Evolutionary conservation across 257 asterid species (phyloP).

Genomic region (Mentha longifolia): DNA sequence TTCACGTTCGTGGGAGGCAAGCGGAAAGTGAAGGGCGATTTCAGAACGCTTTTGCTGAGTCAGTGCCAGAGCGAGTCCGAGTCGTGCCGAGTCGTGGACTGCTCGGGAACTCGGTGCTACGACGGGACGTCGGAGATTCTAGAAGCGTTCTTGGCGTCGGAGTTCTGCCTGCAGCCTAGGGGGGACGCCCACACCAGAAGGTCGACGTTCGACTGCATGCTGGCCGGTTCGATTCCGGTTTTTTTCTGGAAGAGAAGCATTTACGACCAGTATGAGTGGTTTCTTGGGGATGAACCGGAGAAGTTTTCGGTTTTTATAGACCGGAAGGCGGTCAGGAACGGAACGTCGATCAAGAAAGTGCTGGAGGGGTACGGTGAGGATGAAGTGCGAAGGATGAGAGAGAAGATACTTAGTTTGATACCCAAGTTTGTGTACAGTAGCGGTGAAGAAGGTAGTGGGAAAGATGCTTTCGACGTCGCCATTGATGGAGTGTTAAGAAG

Average conservation of each 20-base stretch:
- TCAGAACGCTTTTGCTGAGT: slow-evolving; percentile 40
- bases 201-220: slow-evolving; percentile 68
- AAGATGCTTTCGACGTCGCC: slow-evolving; percentile 62
- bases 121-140: slow-evolving; percentile 56
- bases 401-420: slow-evolving; percentile 42
- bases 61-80: slow-evolving; percentile 51
- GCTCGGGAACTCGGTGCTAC: slow-evolving; percentile 54
- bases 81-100: slow-evolving; percentile 56
- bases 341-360: slow-evolving; percentile 46
- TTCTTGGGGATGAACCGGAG: slow-evolving; percentile 45
- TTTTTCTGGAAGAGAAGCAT: slow-evolving; percentile 64
- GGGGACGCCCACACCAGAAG: slow-evolving; percentile 56
- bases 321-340: slow-evolving; percentile 46
- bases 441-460: slow-evolving; percentile 18
- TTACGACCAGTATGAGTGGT: slow-evolving; percentile 51
- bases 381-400: slow-evolving; percentile 52
- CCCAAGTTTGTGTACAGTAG: slow-evolving; percentile 46
- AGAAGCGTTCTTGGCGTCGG: slow-evolving; percentile 51
- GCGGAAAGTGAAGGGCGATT: slow-evolving; percentile 48
- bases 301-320: slow-evolving; percentile 55
- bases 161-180: slow-evolving; percentile 64
- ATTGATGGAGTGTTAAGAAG: slow-evolving; percentile 57
- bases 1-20: slow-evolving; percentile 63
- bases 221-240: slow-evolving; percentile 73
- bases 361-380: slow-evolving; percentile 51